These are phyloP conservation scores for Coprinellus aureogranulatus DNA, from an alignment of 768 basidiomycete genomes.

Conservation along the genomic window DNA sequence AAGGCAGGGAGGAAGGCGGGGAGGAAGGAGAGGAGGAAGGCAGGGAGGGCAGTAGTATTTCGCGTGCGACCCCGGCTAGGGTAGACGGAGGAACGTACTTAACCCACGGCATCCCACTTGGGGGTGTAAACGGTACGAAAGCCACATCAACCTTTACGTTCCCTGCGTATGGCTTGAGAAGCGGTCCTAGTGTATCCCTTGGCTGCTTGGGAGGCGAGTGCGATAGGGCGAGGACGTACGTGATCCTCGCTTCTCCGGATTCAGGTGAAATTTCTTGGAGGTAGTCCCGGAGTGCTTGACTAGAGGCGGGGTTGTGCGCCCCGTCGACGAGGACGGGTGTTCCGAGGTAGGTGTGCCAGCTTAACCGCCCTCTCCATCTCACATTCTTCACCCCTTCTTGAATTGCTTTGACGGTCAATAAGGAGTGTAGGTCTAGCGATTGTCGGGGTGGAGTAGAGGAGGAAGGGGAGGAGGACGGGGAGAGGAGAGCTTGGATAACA, in stretches of 20 bases:
- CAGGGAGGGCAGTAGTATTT: slow-evolving; percentile 24
- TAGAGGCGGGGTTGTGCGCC: slow-evolving; percentile 71
- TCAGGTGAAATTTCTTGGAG: slow-evolving; percentile 1
- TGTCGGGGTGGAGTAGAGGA: slow-evolving; percentile 34
- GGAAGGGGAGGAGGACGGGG: slow-evolving; percentile 51
- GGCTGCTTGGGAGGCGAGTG: slow-evolving; percentile 85
- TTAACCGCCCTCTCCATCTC: slow-evolving; percentile 82
- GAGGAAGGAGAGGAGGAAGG: no score
- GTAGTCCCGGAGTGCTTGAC: slow-evolving; percentile 3
- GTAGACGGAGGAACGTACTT: slow-evolving; percentile 53
- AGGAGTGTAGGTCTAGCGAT: slow-evolving; percentile 17
- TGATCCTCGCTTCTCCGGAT: slow-evolving; percentile 39
- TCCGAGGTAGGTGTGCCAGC: slow-evolving; percentile 47
- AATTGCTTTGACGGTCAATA: slow-evolving; percentile 52
- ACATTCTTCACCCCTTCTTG: slow-evolving; percentile 55
- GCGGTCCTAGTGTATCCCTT: slow-evolving; percentile 62
- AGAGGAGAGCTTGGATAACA: slow-evolving; percentile 40
- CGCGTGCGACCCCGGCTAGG: slow-evolving; percentile 26
- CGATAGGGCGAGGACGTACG: slow-evolving; percentile 80
- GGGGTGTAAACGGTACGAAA: slow-evolving; percentile 63
- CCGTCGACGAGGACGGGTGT: slow-evolving; percentile 78
- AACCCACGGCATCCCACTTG: slow-evolving; percentile 96
- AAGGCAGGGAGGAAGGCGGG: no score
- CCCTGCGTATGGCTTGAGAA: slow-evolving; percentile 44
- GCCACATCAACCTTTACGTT: slow-evolving; percentile 40